Evolutionary conservation across 2,329 filamentous ascomycete species (phyloP), one percentile per base, ranked within the genome.

Genomic region (Verticillium alfalfae): DNA sequence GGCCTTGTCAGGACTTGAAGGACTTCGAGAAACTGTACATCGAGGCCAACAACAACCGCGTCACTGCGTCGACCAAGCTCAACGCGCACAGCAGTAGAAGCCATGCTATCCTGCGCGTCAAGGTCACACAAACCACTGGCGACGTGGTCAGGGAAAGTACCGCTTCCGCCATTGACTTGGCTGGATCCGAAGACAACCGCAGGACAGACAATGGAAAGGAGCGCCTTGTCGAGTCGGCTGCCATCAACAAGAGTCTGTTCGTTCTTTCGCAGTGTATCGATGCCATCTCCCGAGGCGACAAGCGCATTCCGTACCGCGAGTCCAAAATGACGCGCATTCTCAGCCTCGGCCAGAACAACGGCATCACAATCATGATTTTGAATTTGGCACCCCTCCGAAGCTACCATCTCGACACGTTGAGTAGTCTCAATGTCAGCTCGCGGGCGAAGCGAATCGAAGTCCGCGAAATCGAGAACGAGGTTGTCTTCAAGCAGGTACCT

Each of bases 281-380:
- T 72, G 94, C 94, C 61, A 98, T 98, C 71, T 91, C 90, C 1
- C 80, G 85, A 31, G 85, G 86, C 37, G 86, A 89, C 72, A 85
- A 83, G 68, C 86, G 94, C 38, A 94, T 98, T 70, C 94, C 95
- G 0, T 98, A 96, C 73, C 85, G 94, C 61, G 94, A 97, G 73
- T 95, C 91, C 60, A 97, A 98, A 80, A 97, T 98, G 94, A 98
- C 95, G 1, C 86, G 94, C 56, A 97, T 98, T 61, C 77, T 98
- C 34, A 94, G 91, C 0, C 78, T 98, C 9, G 94, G 94, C 2
- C 94, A 97, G 77, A 97, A 98, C 77, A 92, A 96, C 66, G 94
- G 95, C 58, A 87, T 97, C 67, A 97, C 93, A 0, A 85, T 98
- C 71, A 98, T 98, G 95, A 95, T 98, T 62, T 81, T 98, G 41